A percentile compares a stretch with the other conserved stretches of the same genome.
Evolutionary conservation across 106 monocot genomes (phyloP).

Genomic region (Apostasia shenzhenica): DNA sequence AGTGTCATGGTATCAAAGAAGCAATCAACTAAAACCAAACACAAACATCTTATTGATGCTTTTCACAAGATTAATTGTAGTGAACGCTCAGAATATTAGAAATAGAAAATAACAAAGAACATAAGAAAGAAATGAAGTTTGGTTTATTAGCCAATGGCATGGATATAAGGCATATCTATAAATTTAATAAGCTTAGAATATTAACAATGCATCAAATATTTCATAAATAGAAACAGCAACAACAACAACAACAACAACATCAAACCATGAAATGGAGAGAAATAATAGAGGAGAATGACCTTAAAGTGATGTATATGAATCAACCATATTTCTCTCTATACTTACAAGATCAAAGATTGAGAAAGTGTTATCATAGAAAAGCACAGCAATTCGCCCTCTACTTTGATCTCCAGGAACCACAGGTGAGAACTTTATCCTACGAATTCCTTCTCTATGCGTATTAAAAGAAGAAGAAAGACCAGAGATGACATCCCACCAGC

Average conservation of each 20-base stretch:
- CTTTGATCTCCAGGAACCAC: slow-evolving; percentile 91
- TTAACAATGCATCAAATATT: neutral
- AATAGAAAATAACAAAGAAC: neutral
- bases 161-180: neutral
- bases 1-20: neutral
- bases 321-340: slow-evolving; percentile 7
- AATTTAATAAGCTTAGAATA: neutral
- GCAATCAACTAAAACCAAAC: neutral
- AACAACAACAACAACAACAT: neutral
- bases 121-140: neutral
- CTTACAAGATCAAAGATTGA: slow-evolving; percentile 99
- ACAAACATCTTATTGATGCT: neutral
- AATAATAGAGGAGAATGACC: neutral
- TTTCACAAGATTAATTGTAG: neutral
- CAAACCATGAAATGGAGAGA: neutral
- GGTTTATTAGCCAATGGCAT: neutral
- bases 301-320: neutral
- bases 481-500: slow-evolving; percentile 98
- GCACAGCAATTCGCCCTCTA: slow-evolving; percentile 93
- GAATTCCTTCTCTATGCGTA: slow-evolving; percentile 94
- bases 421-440: slow-evolving; percentile 98
- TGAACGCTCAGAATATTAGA: neutral
- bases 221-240: neutral
- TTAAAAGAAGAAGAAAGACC: slow-evolving; percentile 94
- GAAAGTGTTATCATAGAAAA: slow-evolving; percentile 94